Evolutionary conservation across 371 early-diverging fungal genomes (phyloP).

Genomic region (Conidiobolus incongruus): DNA sequence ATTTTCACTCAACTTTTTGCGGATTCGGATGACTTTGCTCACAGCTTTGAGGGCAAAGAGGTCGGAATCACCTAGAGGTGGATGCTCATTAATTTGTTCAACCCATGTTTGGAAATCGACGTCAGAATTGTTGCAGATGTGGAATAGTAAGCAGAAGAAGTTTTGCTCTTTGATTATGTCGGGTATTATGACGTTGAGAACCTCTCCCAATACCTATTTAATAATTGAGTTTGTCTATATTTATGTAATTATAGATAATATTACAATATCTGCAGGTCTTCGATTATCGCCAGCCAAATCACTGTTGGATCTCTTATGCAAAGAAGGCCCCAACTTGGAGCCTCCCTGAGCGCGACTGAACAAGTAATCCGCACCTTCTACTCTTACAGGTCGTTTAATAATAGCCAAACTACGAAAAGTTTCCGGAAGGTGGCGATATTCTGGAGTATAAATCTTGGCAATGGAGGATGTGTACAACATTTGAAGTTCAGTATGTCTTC

Average conservation of each 20-base stretch:
- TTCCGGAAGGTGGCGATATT: neutral
- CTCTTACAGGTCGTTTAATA: neutral
- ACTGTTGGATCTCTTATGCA: neutral
- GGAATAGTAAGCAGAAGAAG: constrained; percentile 58
- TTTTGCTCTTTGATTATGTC: constrained; percentile 48
- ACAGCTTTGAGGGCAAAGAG: constrained; percentile 23
- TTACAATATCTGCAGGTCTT: constrained; percentile 7
- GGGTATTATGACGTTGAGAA: constrained; percentile 18
- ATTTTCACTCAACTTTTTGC: constrained; percentile 31
- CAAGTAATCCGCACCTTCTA: neutral
- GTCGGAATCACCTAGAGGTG: constrained; percentile 16
- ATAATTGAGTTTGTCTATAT: neutral
- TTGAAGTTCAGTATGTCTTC: constrained; percentile 67
- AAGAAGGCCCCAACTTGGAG: constrained; percentile 1
- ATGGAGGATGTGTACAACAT: constrained; percentile 9
- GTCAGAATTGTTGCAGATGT: constrained; percentile 8
- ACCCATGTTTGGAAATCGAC: constrained; percentile 3
- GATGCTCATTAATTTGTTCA: constrained; percentile 10
- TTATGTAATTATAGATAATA: neutral
- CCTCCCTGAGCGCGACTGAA: neutral
- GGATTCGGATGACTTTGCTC: constrained; percentile 32
- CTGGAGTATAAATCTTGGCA: neutral
- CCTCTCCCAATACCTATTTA: constrained; percentile 21
- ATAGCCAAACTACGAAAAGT: constrained; percentile 1
- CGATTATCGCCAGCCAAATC: constrained; percentile 5